Evolutionary conservation across 257 asterid species (phyloP).

Genomic region (Scutellaria barbata): DNA sequence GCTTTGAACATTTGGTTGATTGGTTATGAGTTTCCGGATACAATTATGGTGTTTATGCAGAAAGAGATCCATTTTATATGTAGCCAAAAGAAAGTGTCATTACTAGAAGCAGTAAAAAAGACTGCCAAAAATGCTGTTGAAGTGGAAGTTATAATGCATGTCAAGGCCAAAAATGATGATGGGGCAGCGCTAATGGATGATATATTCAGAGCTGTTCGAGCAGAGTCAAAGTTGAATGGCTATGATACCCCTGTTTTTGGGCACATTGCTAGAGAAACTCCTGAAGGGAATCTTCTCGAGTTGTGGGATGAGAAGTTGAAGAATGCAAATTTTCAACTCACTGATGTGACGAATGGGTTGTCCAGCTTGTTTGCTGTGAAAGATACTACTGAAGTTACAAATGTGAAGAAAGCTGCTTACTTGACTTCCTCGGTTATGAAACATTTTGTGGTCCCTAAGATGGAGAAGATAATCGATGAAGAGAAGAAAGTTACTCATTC

Average conservation of each 20-base stretch:
- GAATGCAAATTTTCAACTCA: conserved; percentile 38
- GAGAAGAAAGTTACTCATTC: conserved; percentile 66
- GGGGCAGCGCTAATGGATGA: conserved; percentile 50
- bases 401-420: conserved; percentile 60
- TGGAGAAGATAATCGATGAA: conserved; percentile 59
- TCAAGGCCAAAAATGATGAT: conserved; percentile 50
- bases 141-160: conserved; percentile 49
- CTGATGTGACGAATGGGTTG: conserved; percentile 55
- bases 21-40: conserved; percentile 65
- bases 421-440: conserved; percentile 57
- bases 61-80: conserved; percentile 55
- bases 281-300: conserved; percentile 58
- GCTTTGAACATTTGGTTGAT: conserved; percentile 61
- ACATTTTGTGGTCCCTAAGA: conserved; percentile 55
- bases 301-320: conserved; percentile 57
- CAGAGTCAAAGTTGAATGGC: conserved; percentile 38
- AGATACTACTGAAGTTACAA: conserved; percentile 49
- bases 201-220: conserved; percentile 41
- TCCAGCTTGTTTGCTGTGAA: conserved; percentile 62
- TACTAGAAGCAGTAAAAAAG: conserved; percentile 47
- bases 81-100: conserved; percentile 56
- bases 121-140: conserved; percentile 48
- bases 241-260: conserved; percentile 44
- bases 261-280: conserved; percentile 54
- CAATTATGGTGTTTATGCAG: conserved; percentile 58